Conservation (phyloP, 2,329 filamentous ascomycete species). For the Diaporthe longicolla region DNA sequence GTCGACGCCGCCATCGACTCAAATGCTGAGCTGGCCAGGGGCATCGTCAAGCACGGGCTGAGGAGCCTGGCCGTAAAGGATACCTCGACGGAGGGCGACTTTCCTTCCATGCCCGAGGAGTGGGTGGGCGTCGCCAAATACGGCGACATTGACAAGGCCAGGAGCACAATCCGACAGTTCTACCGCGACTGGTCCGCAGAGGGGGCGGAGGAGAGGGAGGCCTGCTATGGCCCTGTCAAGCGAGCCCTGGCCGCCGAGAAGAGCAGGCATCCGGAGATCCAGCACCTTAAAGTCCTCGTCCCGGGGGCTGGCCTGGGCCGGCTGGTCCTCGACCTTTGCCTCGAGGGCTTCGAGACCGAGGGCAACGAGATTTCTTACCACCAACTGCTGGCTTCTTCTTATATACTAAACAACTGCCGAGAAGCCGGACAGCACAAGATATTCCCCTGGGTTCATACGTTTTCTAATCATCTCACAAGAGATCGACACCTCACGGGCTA, state of each 20-base stretch:
- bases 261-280: conserved; percentile 45
- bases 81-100: conserved; percentile 54
- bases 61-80: conserved; percentile 71
- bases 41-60: conserved; percentile 80
- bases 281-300: conserved; percentile 78
- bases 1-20: conserved; percentile 90
- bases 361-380: conserved; percentile 98
- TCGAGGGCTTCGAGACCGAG: conserved; percentile 80
- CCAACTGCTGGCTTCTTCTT: conserved; percentile 87
- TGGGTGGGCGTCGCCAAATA: conserved; percentile 81
- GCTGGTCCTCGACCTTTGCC: conserved; percentile 88
- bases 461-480: conserved; percentile 86
- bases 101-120: conserved; percentile 66
- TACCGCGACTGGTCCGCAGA: conserved; percentile 94
- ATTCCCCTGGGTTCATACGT: conserved; percentile 88
- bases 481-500: conserved; percentile 82
- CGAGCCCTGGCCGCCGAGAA: conserved; percentile 70
- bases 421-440: conserved; percentile 76
- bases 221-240: conserved; percentile 83
- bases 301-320: conserved; percentile 92
- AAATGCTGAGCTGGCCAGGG: conserved; percentile 86
- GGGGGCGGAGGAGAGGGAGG: conserved; percentile 80
- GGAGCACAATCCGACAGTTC: conserved; percentile 92
- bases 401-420: conserved; percentile 79
- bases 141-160: conserved; percentile 88